These are phyloP conservation scores for Gynostemma pentaphyllum DNA, from an alignment of 306 rosid species.

Conservation along the genomic window DNA sequence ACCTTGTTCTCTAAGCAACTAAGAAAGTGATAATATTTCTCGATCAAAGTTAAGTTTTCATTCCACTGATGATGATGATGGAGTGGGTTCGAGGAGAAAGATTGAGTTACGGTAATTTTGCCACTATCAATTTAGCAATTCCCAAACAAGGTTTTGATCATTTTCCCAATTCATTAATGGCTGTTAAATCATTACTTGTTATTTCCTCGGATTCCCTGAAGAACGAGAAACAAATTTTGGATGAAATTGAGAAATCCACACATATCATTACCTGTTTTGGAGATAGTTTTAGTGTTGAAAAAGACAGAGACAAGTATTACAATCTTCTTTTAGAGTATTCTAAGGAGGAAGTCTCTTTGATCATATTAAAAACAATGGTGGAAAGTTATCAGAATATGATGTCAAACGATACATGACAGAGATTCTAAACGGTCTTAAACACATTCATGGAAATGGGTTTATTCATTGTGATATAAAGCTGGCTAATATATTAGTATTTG, in stretches of 20 bases:
- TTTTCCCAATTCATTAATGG: slow-evolving; percentile 26
- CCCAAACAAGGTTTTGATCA: neutral
- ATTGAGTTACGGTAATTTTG: slow-evolving; percentile 10
- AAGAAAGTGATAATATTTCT: too few species aligned
- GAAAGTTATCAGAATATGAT: slow-evolving; percentile 28
- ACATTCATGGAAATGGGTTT: slow-evolving; percentile 41
- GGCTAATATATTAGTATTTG: slow-evolving; percentile 52
- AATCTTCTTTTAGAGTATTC: slow-evolving; percentile 56
- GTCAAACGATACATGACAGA: slow-evolving; percentile 31
- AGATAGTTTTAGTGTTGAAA: slow-evolving; percentile 25
- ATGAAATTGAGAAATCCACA: slow-evolving; percentile 29
- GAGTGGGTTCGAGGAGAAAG: slow-evolving; percentile 11
- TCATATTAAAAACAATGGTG: slow-evolving; percentile 28
- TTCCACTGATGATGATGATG: too few species aligned
- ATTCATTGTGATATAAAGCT: slow-evolving; percentile 86
- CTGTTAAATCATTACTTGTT: slow-evolving; percentile 37
- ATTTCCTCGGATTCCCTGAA: slow-evolving; percentile 18
- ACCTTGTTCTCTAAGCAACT: too few species aligned
- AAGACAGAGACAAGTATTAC: slow-evolving; percentile 27
- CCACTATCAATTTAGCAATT: slow-evolving; percentile 6
- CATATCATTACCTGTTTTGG: slow-evolving; percentile 40
- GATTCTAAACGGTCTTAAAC: slow-evolving; percentile 31
- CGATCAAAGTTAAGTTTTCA: too few species aligned
- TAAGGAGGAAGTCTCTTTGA: slow-evolving; percentile 41
- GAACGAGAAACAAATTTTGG: slow-evolving; percentile 46